phyloP scores from a whole-genome alignment of 177 flowering plant genomes.

The Telopea speciosissima region DNA sequence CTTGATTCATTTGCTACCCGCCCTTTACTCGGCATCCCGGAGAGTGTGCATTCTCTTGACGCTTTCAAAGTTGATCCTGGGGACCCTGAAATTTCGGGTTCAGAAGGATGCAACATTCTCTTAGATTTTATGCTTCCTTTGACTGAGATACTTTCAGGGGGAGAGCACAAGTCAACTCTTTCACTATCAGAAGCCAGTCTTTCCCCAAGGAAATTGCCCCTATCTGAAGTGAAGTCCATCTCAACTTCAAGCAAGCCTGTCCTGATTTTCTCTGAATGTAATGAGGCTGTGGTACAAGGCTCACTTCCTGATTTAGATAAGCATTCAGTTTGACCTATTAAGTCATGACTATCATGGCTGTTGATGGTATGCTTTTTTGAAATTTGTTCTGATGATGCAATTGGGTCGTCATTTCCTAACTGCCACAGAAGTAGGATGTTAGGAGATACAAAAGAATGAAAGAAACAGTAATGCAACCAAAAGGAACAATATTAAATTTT shows the following conservation, averaged over 20 bases:
- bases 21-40: conserved; percentile 29
- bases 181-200: conserved; percentile 15
- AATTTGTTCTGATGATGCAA: conserved; percentile 22
- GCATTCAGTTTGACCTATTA: conserved; percentile 20
- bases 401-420: conserved; percentile 26
- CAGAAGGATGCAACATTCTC: conserved; percentile 21
- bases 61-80: conserved; percentile 28
- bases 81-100: conserved; percentile 21
- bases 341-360: conserved; percentile 21
- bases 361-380: conserved; percentile 14
- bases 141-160: conserved; percentile 18
- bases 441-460: neutral
- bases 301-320: conserved; percentile 21
- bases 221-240: conserved; percentile 12
- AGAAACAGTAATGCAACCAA: neutral
- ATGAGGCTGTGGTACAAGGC: conserved; percentile 15
- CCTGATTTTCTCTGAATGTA: conserved; percentile 16
- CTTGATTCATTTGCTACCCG: conserved; percentile 34
- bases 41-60: conserved; percentile 27
- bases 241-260: conserved; percentile 17
- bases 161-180: conserved; percentile 15
- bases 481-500: neutral
- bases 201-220: conserved; percentile 15
- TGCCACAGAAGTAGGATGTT: conserved; percentile 18
- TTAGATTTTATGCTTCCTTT: conserved; percentile 28